Evolutionary conservation across 1,139 yeast species (phyloP).

Genomic region (Candida freyschussii): DNA sequence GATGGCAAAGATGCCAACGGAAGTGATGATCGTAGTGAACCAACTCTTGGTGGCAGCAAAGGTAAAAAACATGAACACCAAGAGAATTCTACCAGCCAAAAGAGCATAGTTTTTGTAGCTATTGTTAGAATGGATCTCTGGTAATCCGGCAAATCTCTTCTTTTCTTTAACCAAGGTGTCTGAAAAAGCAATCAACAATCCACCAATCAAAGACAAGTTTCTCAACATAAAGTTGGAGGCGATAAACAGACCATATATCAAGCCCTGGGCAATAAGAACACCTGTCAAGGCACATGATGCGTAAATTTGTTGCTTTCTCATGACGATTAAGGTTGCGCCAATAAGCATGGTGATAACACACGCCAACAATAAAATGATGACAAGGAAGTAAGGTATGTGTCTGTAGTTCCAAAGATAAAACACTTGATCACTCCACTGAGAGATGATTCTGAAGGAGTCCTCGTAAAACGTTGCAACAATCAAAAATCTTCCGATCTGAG

Average conservation of each 20-base stretch:
- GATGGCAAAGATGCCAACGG: slow-evolving; percentile 74
- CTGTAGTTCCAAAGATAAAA: slow-evolving; percentile 78
- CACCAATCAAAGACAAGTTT: slow-evolving; percentile 90
- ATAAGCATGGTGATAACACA: slow-evolving; percentile 68
- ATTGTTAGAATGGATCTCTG: slow-evolving; percentile 71
- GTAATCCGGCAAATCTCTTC: slow-evolving; percentile 86
- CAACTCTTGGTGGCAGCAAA: slow-evolving; percentile 77
- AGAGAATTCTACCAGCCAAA: slow-evolving; percentile 82
- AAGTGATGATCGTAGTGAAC: slow-evolving; percentile 59
- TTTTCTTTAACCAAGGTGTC: slow-evolving; percentile 82
- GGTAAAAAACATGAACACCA: slow-evolving; percentile 81
- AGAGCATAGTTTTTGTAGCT: slow-evolving; percentile 79
- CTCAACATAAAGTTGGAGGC: slow-evolving; percentile 80
- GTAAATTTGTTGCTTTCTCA: slow-evolving; percentile 63
- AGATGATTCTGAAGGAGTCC: slow-evolving; percentile 76
- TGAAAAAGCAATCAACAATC: slow-evolving; percentile 80
- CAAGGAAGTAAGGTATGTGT: slow-evolving; percentile 73
- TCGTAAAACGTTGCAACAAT: slow-evolving; percentile 94
- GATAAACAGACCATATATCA: slow-evolving; percentile 82
- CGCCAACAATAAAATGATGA: slow-evolving; percentile 58
- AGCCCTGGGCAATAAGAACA: slow-evolving; percentile 80
- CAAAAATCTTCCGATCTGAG: slow-evolving; percentile 81
- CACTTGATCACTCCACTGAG: slow-evolving; percentile 92
- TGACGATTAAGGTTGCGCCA: slow-evolving; percentile 69
- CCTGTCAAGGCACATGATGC: slow-evolving; percentile 69